Evolutionary conservation across 352 stramenopile species (phyloP), one percentile per base, ranked within the genome.

Genomic region (Globisporangium heterothallicum): DNA sequence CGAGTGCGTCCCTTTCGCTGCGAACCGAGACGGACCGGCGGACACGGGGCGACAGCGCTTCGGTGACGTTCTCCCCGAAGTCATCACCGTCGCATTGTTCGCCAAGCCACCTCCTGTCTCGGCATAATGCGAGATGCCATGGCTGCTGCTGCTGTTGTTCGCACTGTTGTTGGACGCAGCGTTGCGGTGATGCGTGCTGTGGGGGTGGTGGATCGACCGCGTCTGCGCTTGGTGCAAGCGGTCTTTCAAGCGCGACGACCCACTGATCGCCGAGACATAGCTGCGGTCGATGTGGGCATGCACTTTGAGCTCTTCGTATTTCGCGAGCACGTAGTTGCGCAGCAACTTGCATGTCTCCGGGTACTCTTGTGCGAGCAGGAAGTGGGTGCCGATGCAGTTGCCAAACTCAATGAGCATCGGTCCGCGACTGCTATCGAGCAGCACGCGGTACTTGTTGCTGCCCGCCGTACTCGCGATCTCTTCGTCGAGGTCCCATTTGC

Each of bases 371-470:
- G 49, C 47, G 18, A 92, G 53, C 38, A 60, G 44, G 42, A 93
- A 93, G 66, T 93, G 83, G 0, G 66, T 57, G 8, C 83, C 81
- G 0, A 90, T 50, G 47, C 75, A 79, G 56, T 93, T 91, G 59
- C 83, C 77, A 64, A 91, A 93, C 53, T 91, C 83, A 6, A 91
- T 50, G n/a, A 93, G 42, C 72, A 92, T 78, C 0, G 83, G 83
- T 0, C 83, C 83, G 0, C 80, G 74, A 52, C 47, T 74, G 45
- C 78, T 92, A 57, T 93, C 83, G 16, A 89, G 58, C 8, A 92
- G 66, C n/a, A 93, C 80, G n/a, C 59, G 63, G 54, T 89, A 91
- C 50, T 73, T 74, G 60, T 93, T 93, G 26, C 59, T 66, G 16
- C 82, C 64, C 7, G n/a, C n/a, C n/a, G 83, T 93, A 52, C 68